A percentile compares a stretch with the other conserved stretches of the same genome.
Evolutionary conservation across 164 flowering plant species (phyloP).

Genomic region (Houttuynia cordata): DNA sequence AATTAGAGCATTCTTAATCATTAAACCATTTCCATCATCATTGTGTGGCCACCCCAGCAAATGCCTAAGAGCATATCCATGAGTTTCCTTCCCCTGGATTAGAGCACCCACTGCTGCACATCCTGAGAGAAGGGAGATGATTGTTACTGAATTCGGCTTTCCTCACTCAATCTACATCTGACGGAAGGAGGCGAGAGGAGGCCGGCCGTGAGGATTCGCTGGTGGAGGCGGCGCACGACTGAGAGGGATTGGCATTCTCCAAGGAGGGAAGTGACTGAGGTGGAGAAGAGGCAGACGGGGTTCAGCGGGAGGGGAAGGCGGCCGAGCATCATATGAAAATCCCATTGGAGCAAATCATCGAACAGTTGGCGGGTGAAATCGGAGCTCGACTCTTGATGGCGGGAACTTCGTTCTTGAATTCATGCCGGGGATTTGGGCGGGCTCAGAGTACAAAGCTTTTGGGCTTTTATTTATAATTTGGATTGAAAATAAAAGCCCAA

Average conservation of each 20-base stretch:
- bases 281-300: no score
- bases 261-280: conserved; percentile 7
- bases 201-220: conserved; percentile 22
- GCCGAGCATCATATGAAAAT: conserved; percentile 1
- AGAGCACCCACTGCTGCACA: conserved; percentile 59
- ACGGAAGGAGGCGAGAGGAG: conserved; percentile 19
- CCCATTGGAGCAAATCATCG: conserved; percentile 7
- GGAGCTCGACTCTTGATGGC: no score
- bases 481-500: no score
- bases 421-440: no score
- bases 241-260: conserved; percentile 17
- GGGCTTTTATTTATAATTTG: no score
- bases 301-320: no score
- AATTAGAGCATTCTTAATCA: conserved; percentile 55
- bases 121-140: conserved; percentile 60
- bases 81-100: conserved; percentile 56
- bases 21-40: conserved; percentile 33
- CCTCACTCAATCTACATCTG: conserved; percentile 39
- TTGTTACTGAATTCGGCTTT: conserved; percentile 55
- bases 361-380: not conserved
- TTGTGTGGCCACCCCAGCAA: conserved; percentile 18
- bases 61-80: conserved; percentile 37
- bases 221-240: conserved; percentile 21
- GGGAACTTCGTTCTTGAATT: no score
- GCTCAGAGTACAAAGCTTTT: no score